Base-by-base conservation (phyloP, 352 stramenopile genomes). In the Phytophthora quininea region DNA sequence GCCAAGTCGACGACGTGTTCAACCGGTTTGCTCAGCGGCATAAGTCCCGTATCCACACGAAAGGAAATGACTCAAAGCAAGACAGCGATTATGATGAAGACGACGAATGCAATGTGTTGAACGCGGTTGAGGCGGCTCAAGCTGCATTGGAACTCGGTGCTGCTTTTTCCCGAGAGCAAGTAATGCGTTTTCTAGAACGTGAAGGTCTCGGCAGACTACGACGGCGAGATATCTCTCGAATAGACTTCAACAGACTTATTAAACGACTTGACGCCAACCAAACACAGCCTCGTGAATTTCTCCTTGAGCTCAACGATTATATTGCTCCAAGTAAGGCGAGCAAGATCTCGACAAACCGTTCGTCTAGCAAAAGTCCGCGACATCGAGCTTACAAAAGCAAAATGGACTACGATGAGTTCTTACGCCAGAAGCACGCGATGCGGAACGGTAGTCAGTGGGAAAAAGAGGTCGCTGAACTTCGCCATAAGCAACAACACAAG, bases 111-210 rank as follows among this genome's bases (percentile, higher is more conserved):
- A 60, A 40, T 3, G 68, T 64, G 47, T 24, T 89, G 31, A 80
- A 73, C 35, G 74, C 72, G 5, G 60, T 89, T 2, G 79, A 91
- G 58, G 81, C 83, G 6, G 76, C 81, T 3, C 86, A 95, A 73
- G 86, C 84, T 42, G 67, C 88, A n/a, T 61, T 83, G n/a, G 84
- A 94, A 35, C 70, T 95, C 24, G 84, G 83, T 12, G 59, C 84
- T n/a, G 70, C 63, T 27, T 90, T 79, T 35, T 86, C 79, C 24
- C 81, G 73, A 4, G 81, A 88, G 40, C 84, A 91, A 64, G 61
- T 92, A 12, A 49, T 94, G 51, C 73, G 79, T 1, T 86, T 82
- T 48, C 66, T 94, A 1, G 73, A 87, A 27, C 64, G 69, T 4
- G 71, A 89, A 67, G 58, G 69, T 15, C 37, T 67, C 65, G 82